A percentile compares a stretch with the other conserved stretches of the same genome.
These are phyloP conservation scores for Porodaedalea pini DNA, from an alignment of 1,284 basidiomycete species.

Conservation along the genomic window DNA sequence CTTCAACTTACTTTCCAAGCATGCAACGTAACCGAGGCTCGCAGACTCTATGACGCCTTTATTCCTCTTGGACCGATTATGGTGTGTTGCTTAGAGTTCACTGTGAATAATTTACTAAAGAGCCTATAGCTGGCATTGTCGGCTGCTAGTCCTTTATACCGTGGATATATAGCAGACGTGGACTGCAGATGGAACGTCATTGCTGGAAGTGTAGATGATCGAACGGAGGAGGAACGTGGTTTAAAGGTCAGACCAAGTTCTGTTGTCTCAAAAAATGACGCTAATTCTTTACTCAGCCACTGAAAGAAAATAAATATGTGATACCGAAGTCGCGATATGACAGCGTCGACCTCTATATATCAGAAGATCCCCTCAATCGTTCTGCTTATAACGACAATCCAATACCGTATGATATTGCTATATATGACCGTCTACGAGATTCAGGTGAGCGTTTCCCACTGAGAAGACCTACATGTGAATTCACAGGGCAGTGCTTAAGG, in stretches of 20 bases:
- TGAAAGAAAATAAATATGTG: conserved; percentile 67
- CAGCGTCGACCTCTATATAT: conserved; percentile 93
- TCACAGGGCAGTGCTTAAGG: conserved; percentile 44
- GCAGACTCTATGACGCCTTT: conserved; percentile 91
- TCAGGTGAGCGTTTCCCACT: conserved; percentile 53
- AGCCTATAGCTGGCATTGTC: conserved; percentile 81
- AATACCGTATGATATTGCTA: conserved; percentile 74
- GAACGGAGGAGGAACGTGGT: conserved; percentile 92
- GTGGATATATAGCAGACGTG: conserved; percentile 93
- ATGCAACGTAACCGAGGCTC: conserved; percentile 88
- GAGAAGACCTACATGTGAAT: background rate
- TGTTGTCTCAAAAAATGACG: background rate
- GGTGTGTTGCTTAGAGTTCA: conserved; percentile 41
- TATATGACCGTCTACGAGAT: conserved; percentile 67
- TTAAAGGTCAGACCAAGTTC: conserved; percentile 58
- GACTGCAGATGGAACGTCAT: conserved; percentile 99
- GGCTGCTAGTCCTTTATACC: conserved; percentile 91
- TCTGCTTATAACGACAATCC: conserved; percentile 91
- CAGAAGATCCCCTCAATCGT: conserved; percentile 81
- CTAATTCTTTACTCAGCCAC: conserved; percentile 48
- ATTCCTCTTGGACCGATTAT: conserved; percentile 94
- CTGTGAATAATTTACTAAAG: background rate
- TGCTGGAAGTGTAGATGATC: conserved; percentile 93
- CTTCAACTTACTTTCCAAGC: conserved; percentile 98
- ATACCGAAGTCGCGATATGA: conserved; percentile 98